Base-by-base conservation (phyloP, 306 rosid species). In the Castanea mollissima region DNA sequence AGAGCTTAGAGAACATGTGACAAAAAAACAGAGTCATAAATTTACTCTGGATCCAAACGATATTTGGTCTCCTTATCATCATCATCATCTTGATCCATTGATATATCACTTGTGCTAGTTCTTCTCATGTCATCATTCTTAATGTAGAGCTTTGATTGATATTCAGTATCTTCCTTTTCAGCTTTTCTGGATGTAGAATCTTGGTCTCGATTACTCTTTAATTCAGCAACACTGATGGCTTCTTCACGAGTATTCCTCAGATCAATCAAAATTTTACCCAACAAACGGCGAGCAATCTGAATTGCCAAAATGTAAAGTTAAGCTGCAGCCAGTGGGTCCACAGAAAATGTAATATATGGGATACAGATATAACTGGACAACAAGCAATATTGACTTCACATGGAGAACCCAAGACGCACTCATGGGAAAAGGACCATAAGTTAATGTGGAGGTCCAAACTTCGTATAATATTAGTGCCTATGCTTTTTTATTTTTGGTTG, bases 1-100 rank as follows among this genome's bases (percentile, higher is more conserved):
- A 35, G 3, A 71, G 20, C 60, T 74, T 20, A 35, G 20, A 11
- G 15, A 5, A 80, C 23, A 79, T 56, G 71, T 12, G 29, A 15
- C 20, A 68, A 76, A 76, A 76, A 20, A 76, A 49, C 63, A 27
- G 65, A 80, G 78, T 77, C 11, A 2, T 60, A 71, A 81, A 64
- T 29, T 83, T 62, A 95, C 99, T 95, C 88, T 80, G 99, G 99
- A 87, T 95, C 97, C 89, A 95, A 83, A 81, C 99, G 99, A 85
- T 95, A 95, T 93, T 95, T 90, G 74, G 94, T 88, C 88, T 95
- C 98, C 74, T 91, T 92, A 71, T 90, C 99, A 74, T 91, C 97
- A 8, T 95, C 99, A 6, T 95, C 99, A 78, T 95, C 99, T 83
- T 89, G 97, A 74, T 95, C 99, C 78, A 88, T 63, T 14, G 97